A percentile compares a stretch with the other conserved stretches of the same genome.
Evolutionary conservation across 768 basidiomycete species (phyloP).

Genomic region (Porpolomopsis calyptriformis): DNA sequence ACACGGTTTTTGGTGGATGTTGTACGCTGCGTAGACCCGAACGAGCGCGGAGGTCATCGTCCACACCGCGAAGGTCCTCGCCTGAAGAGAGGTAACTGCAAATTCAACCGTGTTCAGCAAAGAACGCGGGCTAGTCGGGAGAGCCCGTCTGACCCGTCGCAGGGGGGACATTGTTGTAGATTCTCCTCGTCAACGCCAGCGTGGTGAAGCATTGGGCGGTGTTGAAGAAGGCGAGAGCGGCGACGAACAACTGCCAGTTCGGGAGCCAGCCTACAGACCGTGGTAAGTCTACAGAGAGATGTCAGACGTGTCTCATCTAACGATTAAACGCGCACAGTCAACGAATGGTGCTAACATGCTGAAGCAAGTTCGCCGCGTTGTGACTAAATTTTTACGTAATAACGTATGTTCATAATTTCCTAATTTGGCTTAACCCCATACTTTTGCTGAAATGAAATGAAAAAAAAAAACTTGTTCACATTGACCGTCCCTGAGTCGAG

Average conservation of each 20-base stretch:
- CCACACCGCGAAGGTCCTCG: conserved; percentile 87
- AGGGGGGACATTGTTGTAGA: conserved; percentile 51
- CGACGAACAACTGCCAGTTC: conserved; percentile 79
- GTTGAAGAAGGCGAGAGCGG: conserved; percentile 76
- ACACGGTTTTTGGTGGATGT: conserved; percentile 75
- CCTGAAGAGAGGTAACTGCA: conserved; percentile 76
- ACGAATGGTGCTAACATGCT: no score
- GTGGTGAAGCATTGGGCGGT: conserved; percentile 73
- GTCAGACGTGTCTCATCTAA: background rate
- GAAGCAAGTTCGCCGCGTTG: no score
- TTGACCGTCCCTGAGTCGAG: no score
- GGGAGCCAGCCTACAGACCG: conserved; percentile 63
- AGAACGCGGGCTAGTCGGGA: background rate
- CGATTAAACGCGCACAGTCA: background rate
- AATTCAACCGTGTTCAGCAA: background rate
- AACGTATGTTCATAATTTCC: no score
- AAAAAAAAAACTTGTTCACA: no score
- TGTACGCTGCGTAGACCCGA: conserved; percentile 80
- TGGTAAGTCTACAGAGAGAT: conserved; percentile 42
- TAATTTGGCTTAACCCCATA: no score
- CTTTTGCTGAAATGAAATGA: no score
- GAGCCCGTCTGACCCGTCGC: conserved; percentile 24
- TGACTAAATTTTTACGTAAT: no score
- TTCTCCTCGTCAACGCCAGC: conserved; percentile 60
- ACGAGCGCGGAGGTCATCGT: conserved; percentile 78